Conservation (phyloP, 306 rosid genomes). For the Pachyrhizus erosus region DNA sequence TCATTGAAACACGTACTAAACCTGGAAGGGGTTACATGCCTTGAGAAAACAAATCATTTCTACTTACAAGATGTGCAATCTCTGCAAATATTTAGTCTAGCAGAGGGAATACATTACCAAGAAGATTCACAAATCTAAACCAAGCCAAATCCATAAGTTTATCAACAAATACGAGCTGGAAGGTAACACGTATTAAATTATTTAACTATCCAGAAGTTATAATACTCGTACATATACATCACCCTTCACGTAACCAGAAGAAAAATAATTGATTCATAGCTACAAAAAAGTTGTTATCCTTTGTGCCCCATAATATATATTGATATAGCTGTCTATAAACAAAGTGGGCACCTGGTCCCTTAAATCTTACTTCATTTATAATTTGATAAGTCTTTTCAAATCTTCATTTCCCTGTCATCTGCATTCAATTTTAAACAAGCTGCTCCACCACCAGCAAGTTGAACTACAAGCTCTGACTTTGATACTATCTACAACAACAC, state of each 20-base stretch:
- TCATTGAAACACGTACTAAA: background rate
- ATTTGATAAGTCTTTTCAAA: background rate
- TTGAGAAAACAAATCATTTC: background rate
- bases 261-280: background rate
- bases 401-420: background rate
- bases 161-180: background rate
- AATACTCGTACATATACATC: background rate
- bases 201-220: background rate
- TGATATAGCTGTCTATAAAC: constrained; percentile 12
- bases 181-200: constrained; percentile 10
- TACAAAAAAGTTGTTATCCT: constrained; percentile 5
- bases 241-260: constrained; percentile 15
- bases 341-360: background rate
- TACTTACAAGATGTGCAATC: background rate
- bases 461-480: constrained; percentile 28
- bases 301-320: constrained; percentile 18
- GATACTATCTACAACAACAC: background rate
- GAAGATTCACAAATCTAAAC: background rate
- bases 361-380: constrained; percentile 2
- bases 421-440: constrained; percentile 1
- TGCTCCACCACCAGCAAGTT: constrained; percentile 22
- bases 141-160: too few relatives aligned
- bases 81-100: background rate
- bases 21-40: background rate
- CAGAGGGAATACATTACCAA: background rate